These are phyloP conservation scores for Synchytrium microbalum DNA, from an alignment of 371 early-diverging fungal genomes.

Conservation along the genomic window DNA sequence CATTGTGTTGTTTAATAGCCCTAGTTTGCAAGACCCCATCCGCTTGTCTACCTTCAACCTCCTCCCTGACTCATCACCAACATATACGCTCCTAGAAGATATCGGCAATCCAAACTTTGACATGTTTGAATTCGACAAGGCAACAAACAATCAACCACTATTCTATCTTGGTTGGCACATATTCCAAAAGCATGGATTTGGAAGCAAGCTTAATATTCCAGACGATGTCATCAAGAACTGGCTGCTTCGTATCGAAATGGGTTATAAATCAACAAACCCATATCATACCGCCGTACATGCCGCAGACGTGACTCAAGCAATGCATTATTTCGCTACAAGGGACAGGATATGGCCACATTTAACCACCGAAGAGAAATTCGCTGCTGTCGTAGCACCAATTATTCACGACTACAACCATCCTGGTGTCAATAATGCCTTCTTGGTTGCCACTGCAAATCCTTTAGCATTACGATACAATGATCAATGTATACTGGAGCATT, in stretches of 20 bases:
- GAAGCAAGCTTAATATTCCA: conserved; percentile 16
- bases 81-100: conserved; percentile 17
- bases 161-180: conserved; percentile 28
- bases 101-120: conserved; percentile 34
- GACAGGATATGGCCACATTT: conserved; percentile 17
- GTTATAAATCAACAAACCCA: conserved; percentile 35
- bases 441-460: conserved; percentile 30
- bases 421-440: conserved; percentile 45
- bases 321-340: conserved; percentile 32
- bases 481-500: conserved; percentile 39
- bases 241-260: conserved; percentile 28
- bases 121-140: conserved; percentile 25
- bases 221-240: conserved; percentile 24
- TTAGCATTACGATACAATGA: conserved; percentile 46
- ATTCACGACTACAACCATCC: conserved; percentile 50
- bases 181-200: conserved; percentile 26
- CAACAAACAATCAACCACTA: conserved; percentile 24
- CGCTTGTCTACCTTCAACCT: conserved; percentile 1
- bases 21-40: background rate
- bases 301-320: conserved; percentile 39
- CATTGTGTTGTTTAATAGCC: background rate
- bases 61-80: conserved; percentile 8
- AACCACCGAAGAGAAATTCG: conserved; percentile 30
- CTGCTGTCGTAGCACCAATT: conserved; percentile 34
- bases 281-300: conserved; percentile 49